Evolutionary conservation across 345 rosid genomes (phyloP), one percentile per base, ranked within the genome.

Genomic region (Bruguiera parviflora): DNA sequence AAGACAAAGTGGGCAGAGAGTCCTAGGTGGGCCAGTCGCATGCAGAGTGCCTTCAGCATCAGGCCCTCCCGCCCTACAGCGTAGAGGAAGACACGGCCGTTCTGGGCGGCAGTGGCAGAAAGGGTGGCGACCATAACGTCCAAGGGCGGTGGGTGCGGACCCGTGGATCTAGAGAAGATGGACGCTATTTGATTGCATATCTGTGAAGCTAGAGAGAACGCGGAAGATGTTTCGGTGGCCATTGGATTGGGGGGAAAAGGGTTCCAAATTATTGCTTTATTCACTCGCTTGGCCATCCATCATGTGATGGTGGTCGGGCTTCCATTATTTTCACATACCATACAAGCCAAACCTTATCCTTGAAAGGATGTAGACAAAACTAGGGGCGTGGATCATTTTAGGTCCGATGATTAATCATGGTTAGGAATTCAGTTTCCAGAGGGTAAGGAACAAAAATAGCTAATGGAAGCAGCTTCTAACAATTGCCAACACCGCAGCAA

Each of bases 61-160:
- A 91, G 90, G 1, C 97, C 96, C 68, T 89, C 97, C 13, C 96
- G 85, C 7, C 97, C 97, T 0, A 89, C 97, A 2, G 96, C 96
- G 70, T 91, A 88, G 73, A 91, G 91, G 85, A 91, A 88, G 58
- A 88, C 68, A 1, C 83, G 70, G 57, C 87, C 85, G 21, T 72
- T 79, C 31, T 77, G 80, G 72, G 73, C 58, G 7, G 87, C 89
- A 22, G 75, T 49, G 75, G 81, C 56, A 55, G 89, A 20, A 63
- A 94, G 72, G 46, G 82, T 86, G 20, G 79, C 63, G 53, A 87
- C 82, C 63, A 91, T 77, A 64, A 86, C 61, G 46, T 87, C 86
- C 5, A 88, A 57, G 3, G 89, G 83, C 8, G 85, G 85, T 29
- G 87, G 86, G 71, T 84, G 69, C 4, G 87, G 83, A 15, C 64